Percentiles rank a stretch among this genome's conserved stretches.
phyloP scores from a whole-genome alignment of 805 yeast species.

The Metschnikowia orientalis region DNA sequence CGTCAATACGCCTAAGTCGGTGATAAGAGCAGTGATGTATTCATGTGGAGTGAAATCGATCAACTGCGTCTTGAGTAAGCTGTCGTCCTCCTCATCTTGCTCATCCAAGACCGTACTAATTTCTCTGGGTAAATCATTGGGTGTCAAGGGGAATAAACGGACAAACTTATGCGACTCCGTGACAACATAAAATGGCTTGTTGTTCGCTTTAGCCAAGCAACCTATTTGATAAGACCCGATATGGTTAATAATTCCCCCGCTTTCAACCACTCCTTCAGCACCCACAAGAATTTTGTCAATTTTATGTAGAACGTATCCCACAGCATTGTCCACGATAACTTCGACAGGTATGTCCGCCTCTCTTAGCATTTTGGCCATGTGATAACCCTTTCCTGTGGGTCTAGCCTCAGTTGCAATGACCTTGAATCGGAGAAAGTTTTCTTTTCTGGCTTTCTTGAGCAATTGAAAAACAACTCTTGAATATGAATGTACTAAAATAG shows the following conservation, averaged over 20 bases:
- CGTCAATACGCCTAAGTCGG: slow-evolving; percentile 94
- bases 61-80: slow-evolving; percentile 29
- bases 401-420: slow-evolving; percentile 92
- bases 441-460: slow-evolving; percentile 69
- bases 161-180: slow-evolving; percentile 96
- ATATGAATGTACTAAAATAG: slow-evolving; percentile 81
- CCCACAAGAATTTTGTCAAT: slow-evolving; percentile 94
- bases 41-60: slow-evolving; percentile 96
- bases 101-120: slow-evolving; percentile 23
- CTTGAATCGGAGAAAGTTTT: slow-evolving; percentile 71
- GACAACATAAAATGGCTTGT: slow-evolving; percentile 90
- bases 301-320: slow-evolving; percentile 85
- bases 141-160: slow-evolving; percentile 89
- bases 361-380: slow-evolving; percentile 65
- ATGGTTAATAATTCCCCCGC: slow-evolving; percentile 95
- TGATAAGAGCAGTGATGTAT: slow-evolving; percentile 88
- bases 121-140: slow-evolving; percentile 75
- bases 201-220: slow-evolving; percentile 81
- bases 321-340: slow-evolving; percentile 87
- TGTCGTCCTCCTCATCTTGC: slow-evolving; percentile 19
- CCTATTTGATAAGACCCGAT: slow-evolving; percentile 95
- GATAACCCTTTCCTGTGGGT: slow-evolving; percentile 71
- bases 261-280: slow-evolving; percentile 98
- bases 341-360: slow-evolving; percentile 79
- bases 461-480: slow-evolving; percentile 86